Evolutionary conservation across 2,329 filamentous ascomycete genomes (phyloP), one percentile per base, ranked within the genome.

Genomic region (Tolypocladium tundrense): DNA sequence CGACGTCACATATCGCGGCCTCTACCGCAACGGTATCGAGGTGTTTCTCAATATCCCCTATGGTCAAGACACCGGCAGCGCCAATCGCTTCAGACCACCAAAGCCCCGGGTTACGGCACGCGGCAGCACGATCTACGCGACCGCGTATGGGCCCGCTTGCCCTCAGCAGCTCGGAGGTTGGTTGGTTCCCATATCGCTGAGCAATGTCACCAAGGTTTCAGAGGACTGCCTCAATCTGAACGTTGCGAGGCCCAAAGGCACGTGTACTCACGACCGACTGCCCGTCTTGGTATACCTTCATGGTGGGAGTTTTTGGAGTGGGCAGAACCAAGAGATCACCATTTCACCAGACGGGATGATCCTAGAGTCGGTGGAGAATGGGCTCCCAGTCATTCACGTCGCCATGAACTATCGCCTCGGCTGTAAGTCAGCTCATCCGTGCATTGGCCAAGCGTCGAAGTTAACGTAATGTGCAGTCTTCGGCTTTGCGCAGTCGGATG

Each of bases 11-110:
- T 79, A 78, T 61, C 58, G 63, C n/a, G 78, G 78, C 11, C 61
- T 77, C 24, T 57, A 68, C 11, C 71, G 73, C 59, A 77, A 76
- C 59, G 73, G 70, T 27, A 69, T 79, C 42, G 77, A 81, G 56
- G 67, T 73, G 10, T 81, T 79, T 60, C 69, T 78, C 4, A 73
- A 72, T n/a, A 76, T 80, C 27, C 73, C 70, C 1, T 80, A 77
- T 53, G 78, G 73, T 5, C 63, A 77, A 55, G 76, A 79, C 60
- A 80, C 78, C 0, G 62, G 73, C 59, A 76, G 75, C 11, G 61
- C 63, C 33, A 73, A 76, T 54, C 70, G 78, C 53, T 80, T 80
- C 66, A 76, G 74, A 57, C 75, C 77, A 8, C 77, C 78, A 2
- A 61, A 65, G 42, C 67, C 70, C 1, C 70, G 70, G 57, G 60